Evolutionary conservation across 129 eudicot species (phyloP), one percentile per base, ranked within the genome.

Genomic region (Lonicera japonica): DNA sequence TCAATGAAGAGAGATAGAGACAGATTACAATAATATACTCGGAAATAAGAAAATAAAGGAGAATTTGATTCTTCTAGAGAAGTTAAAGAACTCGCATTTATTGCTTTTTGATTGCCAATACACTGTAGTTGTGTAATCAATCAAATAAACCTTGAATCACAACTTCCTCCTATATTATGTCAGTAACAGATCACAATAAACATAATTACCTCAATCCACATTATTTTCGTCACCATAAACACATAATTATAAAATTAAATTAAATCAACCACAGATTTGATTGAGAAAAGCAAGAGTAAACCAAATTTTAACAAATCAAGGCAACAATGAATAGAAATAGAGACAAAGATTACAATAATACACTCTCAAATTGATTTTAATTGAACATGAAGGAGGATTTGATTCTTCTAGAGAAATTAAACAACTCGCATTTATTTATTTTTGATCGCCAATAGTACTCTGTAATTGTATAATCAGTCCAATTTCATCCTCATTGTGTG

Each of bases 381-480:
- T 13, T 17, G 59, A 47, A 56, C n/a, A 34, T 24, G 39, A 61
- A 63, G 70, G 19, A 13, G 23, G 36, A 66, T 10, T 1, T 23
- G 21, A 58, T 22, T 58, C 60, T 40, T 29, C 36, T 29, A 29
- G 36, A 29, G 4, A 29, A 29, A 29, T 1, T 34, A 45, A 12
- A 45, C 74, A 71, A 84, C 87, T 75, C 73, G 72, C 84, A 80
- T 81, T 84, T 79, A 79, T 75, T 72, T 72, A 69, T 72, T 65
- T 56, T 63, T 39, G 55, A 16, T 53, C 47, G 61, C 43, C 16
- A 46, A 39, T 20, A 22, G 39, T 8, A 23, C 19, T 54, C 45
- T 61, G 40, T 60, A 47, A 19, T 29, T 66, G 46, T 13, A 12
- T 60, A 47, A 41, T 29, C 36, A 29, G 6, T 29, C 36, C 2